Conservation (phyloP, 2,329 filamentous ascomycete species). For the Phyllosticta ampelicida region DNA sequence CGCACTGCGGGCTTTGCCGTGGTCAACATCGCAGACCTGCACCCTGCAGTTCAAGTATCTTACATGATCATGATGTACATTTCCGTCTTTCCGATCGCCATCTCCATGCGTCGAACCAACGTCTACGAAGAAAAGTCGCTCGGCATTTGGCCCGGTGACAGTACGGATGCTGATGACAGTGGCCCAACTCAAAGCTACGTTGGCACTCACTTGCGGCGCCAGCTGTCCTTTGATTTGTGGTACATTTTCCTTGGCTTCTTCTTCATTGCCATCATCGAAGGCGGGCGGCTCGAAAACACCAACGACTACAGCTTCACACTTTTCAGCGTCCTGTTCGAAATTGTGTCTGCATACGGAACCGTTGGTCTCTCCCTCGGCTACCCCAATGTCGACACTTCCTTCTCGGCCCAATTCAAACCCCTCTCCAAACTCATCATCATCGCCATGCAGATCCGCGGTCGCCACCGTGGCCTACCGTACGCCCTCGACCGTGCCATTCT, state of each 20-base stretch:
- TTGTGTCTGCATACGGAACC: conserved; percentile 53
- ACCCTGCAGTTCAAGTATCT: conserved; percentile 85
- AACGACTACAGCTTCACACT: conserved; percentile 43
- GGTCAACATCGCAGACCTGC: conserved; percentile 64
- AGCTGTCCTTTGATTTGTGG: conserved; percentile 96
- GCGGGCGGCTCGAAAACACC: conserved; percentile 51
- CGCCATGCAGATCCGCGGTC: conserved; percentile 55
- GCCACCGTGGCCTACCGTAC: conserved; percentile 55
- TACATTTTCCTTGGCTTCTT: conserved; percentile 92
- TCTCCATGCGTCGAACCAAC: conserved; percentile 86
- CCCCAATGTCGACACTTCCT: conserved; percentile 61
- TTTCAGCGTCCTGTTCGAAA: conserved; percentile 35
- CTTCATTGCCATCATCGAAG: conserved; percentile 83
- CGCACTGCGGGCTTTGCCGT: conserved; percentile 84
- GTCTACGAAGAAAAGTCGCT: conserved; percentile 89
- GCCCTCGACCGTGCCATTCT: conserved; percentile 60
- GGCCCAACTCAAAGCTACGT: conserved; percentile 63
- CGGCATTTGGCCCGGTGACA: conserved; percentile 54
- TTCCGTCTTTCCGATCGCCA: conserved; percentile 91
- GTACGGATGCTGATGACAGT: conserved; percentile 30
- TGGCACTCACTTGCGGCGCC: conserved; percentile 78
- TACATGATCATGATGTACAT: conserved; percentile 99
- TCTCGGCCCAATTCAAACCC: conserved; percentile 69
- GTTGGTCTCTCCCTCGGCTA: conserved; percentile 87
- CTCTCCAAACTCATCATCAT: conserved; percentile 57